A percentile compares a stretch with the other conserved stretches of the same genome.
These are phyloP conservation scores for Dacryopinax spathularia DNA, from an alignment of 768 basidiomycete species.

Conservation along the genomic window DNA sequence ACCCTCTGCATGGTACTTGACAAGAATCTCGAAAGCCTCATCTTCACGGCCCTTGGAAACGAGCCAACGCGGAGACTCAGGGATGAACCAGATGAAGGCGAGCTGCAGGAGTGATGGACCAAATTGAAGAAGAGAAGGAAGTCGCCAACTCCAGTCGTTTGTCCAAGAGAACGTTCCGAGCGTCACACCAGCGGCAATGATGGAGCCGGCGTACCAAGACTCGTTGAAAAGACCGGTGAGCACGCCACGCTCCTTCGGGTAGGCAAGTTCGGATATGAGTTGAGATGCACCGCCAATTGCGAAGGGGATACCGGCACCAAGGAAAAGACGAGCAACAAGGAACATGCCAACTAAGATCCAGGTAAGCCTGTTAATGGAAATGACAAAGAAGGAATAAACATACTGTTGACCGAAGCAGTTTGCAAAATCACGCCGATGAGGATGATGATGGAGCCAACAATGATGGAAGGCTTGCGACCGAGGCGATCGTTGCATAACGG, in stretches of 20 bases:
- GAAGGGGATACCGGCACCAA: slow-evolving; percentile 9
- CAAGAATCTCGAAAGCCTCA: slow-evolving; percentile 19
- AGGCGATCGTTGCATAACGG: slow-evolving; percentile 36
- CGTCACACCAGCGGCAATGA: slow-evolving; percentile 19
- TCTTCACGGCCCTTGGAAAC: slow-evolving; percentile 20
- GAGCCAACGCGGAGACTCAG: slow-evolving; percentile 24
- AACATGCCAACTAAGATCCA: neutral
- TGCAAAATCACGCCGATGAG: slow-evolving; percentile 8
- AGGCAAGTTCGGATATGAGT: slow-evolving; percentile 8
- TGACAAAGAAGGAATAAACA: no score
- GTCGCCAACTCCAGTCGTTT: slow-evolving; percentile 17
- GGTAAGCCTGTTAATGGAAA: no score
- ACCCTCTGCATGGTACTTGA: slow-evolving; percentile 21
- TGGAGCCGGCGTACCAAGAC: slow-evolving; percentile 8
- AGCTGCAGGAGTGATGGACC: slow-evolving; percentile 13
- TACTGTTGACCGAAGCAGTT: slow-evolving; percentile 9
- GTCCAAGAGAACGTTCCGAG: neutral
- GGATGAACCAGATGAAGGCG: slow-evolving; percentile 18
- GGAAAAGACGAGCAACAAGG: slow-evolving; percentile 3
- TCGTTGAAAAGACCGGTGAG: slow-evolving; percentile 11
- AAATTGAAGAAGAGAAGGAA: slow-evolving; percentile 15
- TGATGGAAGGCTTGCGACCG: slow-evolving; percentile 40
- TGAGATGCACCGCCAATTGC: slow-evolving; percentile 6
- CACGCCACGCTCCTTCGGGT: slow-evolving; percentile 9
- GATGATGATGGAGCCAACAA: slow-evolving; percentile 30